Conservation (phyloP, 306 rosid genomes). For the Datisca glomerata region DNA sequence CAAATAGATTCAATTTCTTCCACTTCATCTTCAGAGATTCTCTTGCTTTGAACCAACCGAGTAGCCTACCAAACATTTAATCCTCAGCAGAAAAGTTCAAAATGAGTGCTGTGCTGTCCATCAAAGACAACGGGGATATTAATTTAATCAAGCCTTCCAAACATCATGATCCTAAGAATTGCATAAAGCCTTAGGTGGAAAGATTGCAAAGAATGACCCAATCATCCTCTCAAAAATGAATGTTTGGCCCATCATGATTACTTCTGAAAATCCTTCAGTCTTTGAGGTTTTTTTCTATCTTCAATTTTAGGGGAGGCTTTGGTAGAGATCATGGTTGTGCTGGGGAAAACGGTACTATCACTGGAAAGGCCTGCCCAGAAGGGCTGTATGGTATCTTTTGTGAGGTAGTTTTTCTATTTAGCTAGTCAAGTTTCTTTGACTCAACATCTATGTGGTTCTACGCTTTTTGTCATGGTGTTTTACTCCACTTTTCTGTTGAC, state of each 20-base stretch:
- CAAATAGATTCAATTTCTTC: not conserved
- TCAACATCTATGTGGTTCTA: not conserved
- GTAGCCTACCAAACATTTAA: too few relatives aligned
- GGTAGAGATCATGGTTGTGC: constrained; percentile 77
- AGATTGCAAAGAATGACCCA: too few relatives aligned
- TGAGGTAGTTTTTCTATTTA: constrained; percentile 62
- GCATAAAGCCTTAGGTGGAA: too few relatives aligned
- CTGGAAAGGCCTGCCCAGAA: constrained; percentile 73
- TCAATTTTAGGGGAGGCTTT: constrained; percentile 62
- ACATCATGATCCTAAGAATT: too few relatives aligned
- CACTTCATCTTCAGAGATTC: too few relatives aligned
- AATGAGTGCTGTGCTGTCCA: too few relatives aligned
- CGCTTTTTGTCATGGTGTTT: not conserved
- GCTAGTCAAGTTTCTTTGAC: not conserved
- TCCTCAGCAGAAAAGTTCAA: too few relatives aligned
- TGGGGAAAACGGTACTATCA: constrained; percentile 75
- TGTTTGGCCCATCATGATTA: too few relatives aligned
- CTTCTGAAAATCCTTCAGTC: too few relatives aligned
- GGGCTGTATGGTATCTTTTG: constrained; percentile 90
- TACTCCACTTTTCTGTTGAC: not conserved
- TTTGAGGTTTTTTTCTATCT: not conserved
- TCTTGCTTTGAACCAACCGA: too few relatives aligned
- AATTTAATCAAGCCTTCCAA: too few relatives aligned
- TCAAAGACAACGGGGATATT: too few relatives aligned
- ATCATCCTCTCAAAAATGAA: not conserved